Evolutionary conservation across 139 green algal species (phyloP), one percentile per base, ranked within the genome.

Genomic region (Tetradesmus obliquus): DNA sequence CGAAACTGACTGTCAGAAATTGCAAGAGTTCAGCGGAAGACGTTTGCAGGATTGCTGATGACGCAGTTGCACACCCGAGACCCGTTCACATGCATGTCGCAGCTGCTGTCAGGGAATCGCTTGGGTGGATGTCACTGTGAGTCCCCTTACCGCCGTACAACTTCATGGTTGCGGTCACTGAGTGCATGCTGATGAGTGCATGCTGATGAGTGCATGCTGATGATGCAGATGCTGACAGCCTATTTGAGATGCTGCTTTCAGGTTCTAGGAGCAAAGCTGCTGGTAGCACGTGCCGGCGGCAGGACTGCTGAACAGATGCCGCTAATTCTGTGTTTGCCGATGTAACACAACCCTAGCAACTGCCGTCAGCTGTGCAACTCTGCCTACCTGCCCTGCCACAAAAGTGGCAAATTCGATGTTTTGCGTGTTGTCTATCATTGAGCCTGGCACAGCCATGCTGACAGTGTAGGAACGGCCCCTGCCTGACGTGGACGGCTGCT

Each of bases 381-480:
- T 76, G 66, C 81, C 51, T n/a, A 79, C 85, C 90, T 96, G 93
- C 1, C 93, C 97, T 1, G 96, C 96, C 24, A 98, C 87, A 19
- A 94, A 91, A 12, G 95, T 97, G 0, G 96, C 97, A 20, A 96
- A 91, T 91, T 98, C 96, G 17, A 94, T 54, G 45, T 93, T 97
- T 81, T 97, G 95, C 0, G 95, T 94, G 84, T 97, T 96, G 62
- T 97, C 96, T 0, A 99, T 95, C 45, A 97, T 95, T 0, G 97
- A 97, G 12, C 94, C 95, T 2, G 95, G 93, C 0, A 99, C 91
- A 2, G 96, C 96, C n/a, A 99, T 93, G 17, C 93, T 97, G 7
- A 98, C 74, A 0, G 97, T 98, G 83, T 90, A 93, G 17, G 83
- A 85, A 22, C 93, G 89, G 17, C 9, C 79, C 58, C 15, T 32